phyloP scores from a whole-genome alignment of 179 eudicot genomes.

The Vitellaria paradoxa region DNA sequence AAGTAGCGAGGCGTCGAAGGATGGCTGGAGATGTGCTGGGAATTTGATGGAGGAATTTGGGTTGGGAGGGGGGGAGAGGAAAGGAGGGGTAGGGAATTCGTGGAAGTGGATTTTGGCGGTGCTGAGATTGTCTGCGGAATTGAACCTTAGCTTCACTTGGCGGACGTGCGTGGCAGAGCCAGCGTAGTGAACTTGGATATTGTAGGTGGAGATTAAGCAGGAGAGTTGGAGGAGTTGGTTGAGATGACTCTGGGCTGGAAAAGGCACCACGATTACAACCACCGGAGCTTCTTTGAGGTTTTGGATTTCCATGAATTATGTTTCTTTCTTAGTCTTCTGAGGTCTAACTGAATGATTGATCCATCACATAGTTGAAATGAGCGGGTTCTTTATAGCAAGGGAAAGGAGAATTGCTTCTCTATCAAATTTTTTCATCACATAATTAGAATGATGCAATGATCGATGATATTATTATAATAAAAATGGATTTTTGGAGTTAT shows the following conservation, averaged over 20 bases:
- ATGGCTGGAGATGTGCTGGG: no score
- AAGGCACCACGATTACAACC: constrained; percentile 12
- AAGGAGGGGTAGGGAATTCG: constrained; percentile 31
- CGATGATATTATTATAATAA: no score
- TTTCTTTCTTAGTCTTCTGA: no score
- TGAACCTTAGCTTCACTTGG: constrained; percentile 36
- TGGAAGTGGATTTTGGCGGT: constrained; percentile 35
- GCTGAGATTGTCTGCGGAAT: constrained; percentile 17
- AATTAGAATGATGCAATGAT: no score
- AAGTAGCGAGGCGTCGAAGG: no score
- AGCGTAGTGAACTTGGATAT: constrained; percentile 15
- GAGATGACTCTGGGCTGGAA: constrained; percentile 16
- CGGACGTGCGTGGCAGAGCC: not conserved
- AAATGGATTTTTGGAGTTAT: no score
- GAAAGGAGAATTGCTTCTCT: no score
- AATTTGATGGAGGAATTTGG: constrained; percentile 17
- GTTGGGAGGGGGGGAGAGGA: constrained; percentile 27
- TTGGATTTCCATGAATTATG: no score
- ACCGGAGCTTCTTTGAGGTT: not conserved
- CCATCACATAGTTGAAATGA: no score
- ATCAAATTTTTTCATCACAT: no score
- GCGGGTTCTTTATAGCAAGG: no score
- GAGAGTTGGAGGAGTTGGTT: constrained; percentile 20
- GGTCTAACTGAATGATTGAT: no score
- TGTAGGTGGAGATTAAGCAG: constrained; percentile 6